Evolutionary conservation across 108 stramenopile species (phyloP).

Genomic region (Nitzschia sp.): DNA sequence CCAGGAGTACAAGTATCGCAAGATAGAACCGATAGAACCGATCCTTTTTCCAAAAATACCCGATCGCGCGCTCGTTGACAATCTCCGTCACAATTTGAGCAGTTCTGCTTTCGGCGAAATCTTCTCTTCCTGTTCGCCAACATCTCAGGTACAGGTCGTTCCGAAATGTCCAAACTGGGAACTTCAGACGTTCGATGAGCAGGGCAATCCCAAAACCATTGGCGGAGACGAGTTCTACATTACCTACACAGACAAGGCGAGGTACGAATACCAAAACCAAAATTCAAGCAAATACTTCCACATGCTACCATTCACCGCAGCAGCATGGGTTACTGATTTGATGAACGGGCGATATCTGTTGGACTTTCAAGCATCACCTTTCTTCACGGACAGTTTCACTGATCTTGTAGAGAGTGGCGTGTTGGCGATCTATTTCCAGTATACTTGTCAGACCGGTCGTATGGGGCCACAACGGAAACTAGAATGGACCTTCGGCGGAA

Average conservation of each 20-base stretch:
- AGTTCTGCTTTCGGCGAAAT: background rate
- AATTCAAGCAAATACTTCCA: background rate
- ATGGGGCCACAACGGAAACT: constrained; percentile 4
- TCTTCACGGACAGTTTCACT: background rate
- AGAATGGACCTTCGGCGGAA: constrained; percentile 8
- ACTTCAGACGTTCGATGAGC: constrained; percentile 19
- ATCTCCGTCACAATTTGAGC: background rate
- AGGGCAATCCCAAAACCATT: constrained; percentile 14
- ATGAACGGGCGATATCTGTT: constrained; percentile 20
- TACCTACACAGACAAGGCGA: constrained; percentile 15
- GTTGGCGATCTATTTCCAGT: too few relatives aligned
- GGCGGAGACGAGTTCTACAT: constrained; percentile 43
- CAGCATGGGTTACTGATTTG: constrained; percentile 16
- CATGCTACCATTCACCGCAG: constrained; percentile 8
- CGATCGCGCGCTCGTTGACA: too few relatives aligned
- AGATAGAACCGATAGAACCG: too few relatives aligned
- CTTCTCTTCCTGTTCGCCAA: background rate
- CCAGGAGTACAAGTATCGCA: too few relatives aligned
- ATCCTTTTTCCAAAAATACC: too few relatives aligned
- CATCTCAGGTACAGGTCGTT: background rate
- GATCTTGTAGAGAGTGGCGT: background rate
- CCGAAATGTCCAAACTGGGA: constrained; percentile 10
- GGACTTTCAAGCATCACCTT: constrained; percentile 10
- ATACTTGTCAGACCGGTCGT: constrained; percentile 15
- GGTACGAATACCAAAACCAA: background rate